Base-by-base conservation (phyloP, 495 filamentous ascomycete species). In the Cenococcum geophilum region DNA sequence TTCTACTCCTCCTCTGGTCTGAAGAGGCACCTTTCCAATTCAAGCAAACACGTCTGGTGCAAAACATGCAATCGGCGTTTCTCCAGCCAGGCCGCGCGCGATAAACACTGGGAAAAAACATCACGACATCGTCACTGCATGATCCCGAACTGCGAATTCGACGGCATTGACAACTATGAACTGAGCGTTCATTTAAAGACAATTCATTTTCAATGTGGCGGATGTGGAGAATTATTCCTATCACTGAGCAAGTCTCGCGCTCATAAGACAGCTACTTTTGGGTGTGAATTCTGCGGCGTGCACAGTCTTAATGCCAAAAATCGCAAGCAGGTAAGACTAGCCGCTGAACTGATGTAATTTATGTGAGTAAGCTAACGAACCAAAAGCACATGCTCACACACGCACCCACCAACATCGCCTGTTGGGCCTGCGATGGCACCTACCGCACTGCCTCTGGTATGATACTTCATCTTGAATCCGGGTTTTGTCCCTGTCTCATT, bases 121-220 rank as follows among this genome's bases (percentile, higher is more conserved):
- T 49, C 34, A 55, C 23, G 55, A n/a, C 63, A 65, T 25, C 56
- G 53, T 10, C 63, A 65, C 58, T 65, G 63, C 53, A 18, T 65
- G 52, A 42, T 57, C 27, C 42, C 63, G 16, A 59, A 53, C 51
- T 65, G 63, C 47, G 53, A 61, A 11, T 65, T 61, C 32, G 58
- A 65, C 37, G 58, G 40, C 14, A 53, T 42, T 1, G 47, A 40
- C 21, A 14, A 21, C 4, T 9, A 37, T 14, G 16, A 23, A 5
- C 43, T 65, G 3, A 35, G 47, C 5, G 54, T 54, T 25, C 63
- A 65, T 55, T 20, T 58, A 1, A 42, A 23, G n/a, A 48, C 57
- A 6, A 54, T 47, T 25, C 63, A 65, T 37, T 61, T 49, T 48
- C 58, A 53, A 23, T 65, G 63, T 34, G 35, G 10, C n/a, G 23